Evolutionary conservation across 2,329 filamentous ascomycete species (phyloP).

Genomic region (Colletotrichum navitas): DNA sequence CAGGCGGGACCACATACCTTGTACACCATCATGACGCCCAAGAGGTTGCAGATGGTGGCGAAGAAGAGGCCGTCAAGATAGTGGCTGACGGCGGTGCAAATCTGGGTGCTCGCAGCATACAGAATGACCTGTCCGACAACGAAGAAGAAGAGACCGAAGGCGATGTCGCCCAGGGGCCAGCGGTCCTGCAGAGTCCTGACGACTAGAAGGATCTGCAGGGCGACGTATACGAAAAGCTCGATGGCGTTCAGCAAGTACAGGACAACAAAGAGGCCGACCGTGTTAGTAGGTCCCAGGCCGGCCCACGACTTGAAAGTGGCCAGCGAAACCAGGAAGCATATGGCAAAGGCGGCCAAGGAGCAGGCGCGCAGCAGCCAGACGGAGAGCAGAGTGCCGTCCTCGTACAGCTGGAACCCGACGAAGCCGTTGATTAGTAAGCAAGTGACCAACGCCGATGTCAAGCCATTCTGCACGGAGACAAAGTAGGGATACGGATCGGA

Average conservation of each 20-base stretch:
- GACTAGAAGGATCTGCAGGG: constrained; percentile 90
- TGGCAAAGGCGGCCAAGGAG: constrained; percentile 84
- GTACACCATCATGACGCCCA: constrained; percentile 99
- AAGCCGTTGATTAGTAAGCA: constrained; percentile 97
- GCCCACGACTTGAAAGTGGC: constrained; percentile 95
- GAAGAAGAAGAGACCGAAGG: constrained; percentile 92
- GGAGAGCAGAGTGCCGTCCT: constrained; percentile 93
- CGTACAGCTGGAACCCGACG: constrained; percentile 97
- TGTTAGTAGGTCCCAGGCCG: constrained; percentile 86
- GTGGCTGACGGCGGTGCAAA: constrained; percentile 88
- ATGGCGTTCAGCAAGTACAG: constrained; percentile 92
- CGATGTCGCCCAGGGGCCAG: constrained; percentile 94
- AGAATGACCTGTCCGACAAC: constrained; percentile 91
- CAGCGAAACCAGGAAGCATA: constrained; percentile 88
- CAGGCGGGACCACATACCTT: constrained; percentile 71
- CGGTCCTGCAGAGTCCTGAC: constrained; percentile 91
- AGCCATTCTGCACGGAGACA: constrained; percentile 85
- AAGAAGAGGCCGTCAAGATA: constrained; percentile 97
- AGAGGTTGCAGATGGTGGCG: constrained; percentile 90
- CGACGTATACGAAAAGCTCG: constrained; percentile 85
- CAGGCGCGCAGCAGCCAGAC: constrained; percentile 90
- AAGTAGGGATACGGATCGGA: constrained; percentile 90
- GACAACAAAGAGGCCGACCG: constrained; percentile 89
- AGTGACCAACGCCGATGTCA: constrained; percentile 87
- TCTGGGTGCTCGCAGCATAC: constrained; percentile 87